Conservation (phyloP, 306 rosid species). For the Corylus avellana region DNA sequence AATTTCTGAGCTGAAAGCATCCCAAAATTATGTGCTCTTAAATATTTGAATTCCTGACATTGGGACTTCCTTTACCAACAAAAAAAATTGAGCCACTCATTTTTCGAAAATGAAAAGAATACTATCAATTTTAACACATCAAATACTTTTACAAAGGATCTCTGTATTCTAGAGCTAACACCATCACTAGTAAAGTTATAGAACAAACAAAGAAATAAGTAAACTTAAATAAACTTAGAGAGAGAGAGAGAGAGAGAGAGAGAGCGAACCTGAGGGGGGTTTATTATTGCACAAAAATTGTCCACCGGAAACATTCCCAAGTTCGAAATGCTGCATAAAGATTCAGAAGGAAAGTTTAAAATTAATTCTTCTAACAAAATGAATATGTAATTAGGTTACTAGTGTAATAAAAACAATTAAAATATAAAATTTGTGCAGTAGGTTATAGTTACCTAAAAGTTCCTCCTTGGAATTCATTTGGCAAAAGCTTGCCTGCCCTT, state of each 20-base stretch:
- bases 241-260: too few species aligned
- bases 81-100: too few species aligned
- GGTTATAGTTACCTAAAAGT: slow-evolving; percentile 70
- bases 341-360: slow-evolving; percentile 20
- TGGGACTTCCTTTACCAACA: too few species aligned
- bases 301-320: slow-evolving; percentile 99
- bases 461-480: slow-evolving; percentile 95
- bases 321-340: slow-evolving; percentile 90
- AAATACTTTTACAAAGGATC: background rate
- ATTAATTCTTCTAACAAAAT: slow-evolving; percentile 23
- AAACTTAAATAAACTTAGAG: background rate
- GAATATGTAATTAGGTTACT: slow-evolving; percentile 3
- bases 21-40: background rate
- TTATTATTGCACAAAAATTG: slow-evolving; percentile 89
- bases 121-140: too few species aligned
- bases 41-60: background rate
- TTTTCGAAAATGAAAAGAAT: too few species aligned
- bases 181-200: background rate
- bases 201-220: background rate
- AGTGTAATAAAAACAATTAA: background rate
- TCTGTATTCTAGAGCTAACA: slow-evolving; percentile 1
- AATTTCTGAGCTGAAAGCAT: background rate
- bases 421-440: background rate
- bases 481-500: slow-evolving; percentile 80
- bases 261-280: slow-evolving; percentile 88